These are phyloP conservation scores for Pseudogymnoascus sp. DNA, from an alignment of 2,329 filamentous ascomycete species.

Conservation along the genomic window DNA sequence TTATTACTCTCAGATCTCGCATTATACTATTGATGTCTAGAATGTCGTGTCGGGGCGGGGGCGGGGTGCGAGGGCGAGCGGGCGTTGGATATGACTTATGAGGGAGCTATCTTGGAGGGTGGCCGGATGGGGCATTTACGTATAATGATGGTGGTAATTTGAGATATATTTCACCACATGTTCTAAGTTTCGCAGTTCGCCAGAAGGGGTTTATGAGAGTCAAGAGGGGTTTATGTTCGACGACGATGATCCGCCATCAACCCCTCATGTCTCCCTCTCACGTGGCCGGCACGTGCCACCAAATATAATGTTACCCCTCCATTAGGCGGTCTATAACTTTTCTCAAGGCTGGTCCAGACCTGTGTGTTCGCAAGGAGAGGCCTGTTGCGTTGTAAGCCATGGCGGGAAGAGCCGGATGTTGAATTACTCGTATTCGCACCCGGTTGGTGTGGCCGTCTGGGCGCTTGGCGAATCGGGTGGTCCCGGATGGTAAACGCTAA, in stretches of 20 bases:
- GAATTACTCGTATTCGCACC: not conserved
- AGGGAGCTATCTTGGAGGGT: not conserved
- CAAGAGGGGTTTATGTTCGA: not conserved
- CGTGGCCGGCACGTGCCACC: not conserved
- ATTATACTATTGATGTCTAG: conserved; percentile 61
- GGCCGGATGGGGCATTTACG: not conserved
- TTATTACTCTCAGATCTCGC: conserved; percentile 66
- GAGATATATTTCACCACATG: conserved; percentile 1
- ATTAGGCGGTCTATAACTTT: not conserved
- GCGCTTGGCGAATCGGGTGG: conserved; percentile 4
- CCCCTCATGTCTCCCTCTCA: not conserved
- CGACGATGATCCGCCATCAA: not conserved
- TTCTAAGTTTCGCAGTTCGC: not conserved
- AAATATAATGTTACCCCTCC: conserved; percentile 1
- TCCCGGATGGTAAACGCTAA: not conserved
- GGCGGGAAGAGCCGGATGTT: not conserved
- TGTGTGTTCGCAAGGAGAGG: not conserved
- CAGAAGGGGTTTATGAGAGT: too few species aligned
- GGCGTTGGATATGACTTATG: conserved; percentile 8
- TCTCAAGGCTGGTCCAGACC: not conserved
- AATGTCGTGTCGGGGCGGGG: not conserved
- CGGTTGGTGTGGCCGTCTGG: not conserved
- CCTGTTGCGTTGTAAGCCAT: not conserved
- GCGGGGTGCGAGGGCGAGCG: not conserved
- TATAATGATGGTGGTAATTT: conserved; percentile 4